These are phyloP conservation scores for Cytidiella melzeri DNA, from an alignment of 768 basidiomycete species.

Conservation along the genomic window DNA sequence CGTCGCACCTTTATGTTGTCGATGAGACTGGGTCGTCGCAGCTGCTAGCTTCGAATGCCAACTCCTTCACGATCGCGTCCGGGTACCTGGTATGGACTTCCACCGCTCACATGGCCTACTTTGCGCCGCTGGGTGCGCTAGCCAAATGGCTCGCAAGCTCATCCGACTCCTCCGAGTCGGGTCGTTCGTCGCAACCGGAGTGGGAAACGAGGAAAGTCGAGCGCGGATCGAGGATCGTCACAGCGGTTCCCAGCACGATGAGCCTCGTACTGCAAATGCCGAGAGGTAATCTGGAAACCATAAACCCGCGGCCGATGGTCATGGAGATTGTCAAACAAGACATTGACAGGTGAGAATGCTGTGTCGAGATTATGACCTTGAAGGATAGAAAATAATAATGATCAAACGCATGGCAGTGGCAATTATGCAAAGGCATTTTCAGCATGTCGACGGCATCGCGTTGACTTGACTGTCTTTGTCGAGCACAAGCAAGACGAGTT, in stretches of 20 bases:
- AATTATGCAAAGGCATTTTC: slow-evolving; percentile 84
- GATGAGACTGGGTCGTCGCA: slow-evolving; percentile 22
- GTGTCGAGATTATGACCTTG: too few species aligned
- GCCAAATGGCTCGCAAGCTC: slow-evolving; percentile 13
- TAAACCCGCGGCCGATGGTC: slow-evolving; percentile 88
- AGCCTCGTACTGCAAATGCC: slow-evolving; percentile 95
- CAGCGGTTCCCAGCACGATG: slow-evolving; percentile 83
- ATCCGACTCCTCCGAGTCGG: background rate
- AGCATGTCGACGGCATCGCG: slow-evolving; percentile 87
- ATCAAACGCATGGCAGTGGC: slow-evolving; percentile 54
- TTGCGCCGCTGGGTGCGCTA: slow-evolving; percentile 47
- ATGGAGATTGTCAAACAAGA: slow-evolving; percentile 78
- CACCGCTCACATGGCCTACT: slow-evolving; percentile 72
- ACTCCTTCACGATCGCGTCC: slow-evolving; percentile 69
- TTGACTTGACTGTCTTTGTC: slow-evolving; percentile 86
- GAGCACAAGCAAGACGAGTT: slow-evolving; percentile 73
- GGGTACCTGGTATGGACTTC: slow-evolving; percentile 84
- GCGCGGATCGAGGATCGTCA: slow-evolving; percentile 84
- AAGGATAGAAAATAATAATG: too few species aligned
- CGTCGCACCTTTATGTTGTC: slow-evolving; percentile 59
- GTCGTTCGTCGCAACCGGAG: slow-evolving; percentile 10
- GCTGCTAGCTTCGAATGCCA: slow-evolving; percentile 46
- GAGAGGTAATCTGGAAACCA: slow-evolving; percentile 91
- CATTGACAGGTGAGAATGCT: slow-evolving; percentile 64
- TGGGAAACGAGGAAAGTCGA: slow-evolving; percentile 82